Base-by-base conservation (phyloP, 805 yeast species). In the Candida maris region DNA sequence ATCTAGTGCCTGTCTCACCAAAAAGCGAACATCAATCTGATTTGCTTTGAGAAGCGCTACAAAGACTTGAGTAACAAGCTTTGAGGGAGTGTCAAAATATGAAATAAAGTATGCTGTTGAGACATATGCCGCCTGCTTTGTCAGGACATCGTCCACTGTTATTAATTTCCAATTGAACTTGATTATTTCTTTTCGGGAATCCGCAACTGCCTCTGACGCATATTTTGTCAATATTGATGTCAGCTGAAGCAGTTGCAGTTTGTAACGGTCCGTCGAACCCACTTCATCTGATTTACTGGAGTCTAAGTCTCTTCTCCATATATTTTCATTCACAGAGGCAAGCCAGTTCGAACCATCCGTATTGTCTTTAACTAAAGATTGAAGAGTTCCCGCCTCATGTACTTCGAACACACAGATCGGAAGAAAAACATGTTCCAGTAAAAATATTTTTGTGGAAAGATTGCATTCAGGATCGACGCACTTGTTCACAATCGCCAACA, bases 131-230 rank as follows among this genome's bases (percentile, higher is more conserved):
- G 93, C 85, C 49, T 89, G 95, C 54, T 93, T 93, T 18, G 95
- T 77, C 34, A 88, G 75, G 34, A 80, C 74, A 55, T 93, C 99
- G 44, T 89, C 97, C 21, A 89, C 65, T 48, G 86, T 86, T 53
- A 93, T 81, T 51, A 81, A 85, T 48, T 85, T 85, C 99, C 99
- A 93, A 49, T 88, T 84, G 63, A 88, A 93, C 57, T 86, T 87
- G 58, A 93, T 86, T 28, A 93, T 77, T 49, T 88, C 95, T 54
- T 87, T 91, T 28, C 85, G 70, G 46, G 75, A 70, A 12, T 77
- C 82, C 6, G 73, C 64, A 18, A 86, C 70, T 8, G 69, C 60
- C 0, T 64, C 58, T 0, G 95, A 79, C 1, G 85, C 79, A 61
- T 78, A 75, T 52, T 80, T 79, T 18, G 88, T 75, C 29, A 93